Conservation (phyloP, 148 eudicot genomes). For the Simmondsia chinensis region DNA sequence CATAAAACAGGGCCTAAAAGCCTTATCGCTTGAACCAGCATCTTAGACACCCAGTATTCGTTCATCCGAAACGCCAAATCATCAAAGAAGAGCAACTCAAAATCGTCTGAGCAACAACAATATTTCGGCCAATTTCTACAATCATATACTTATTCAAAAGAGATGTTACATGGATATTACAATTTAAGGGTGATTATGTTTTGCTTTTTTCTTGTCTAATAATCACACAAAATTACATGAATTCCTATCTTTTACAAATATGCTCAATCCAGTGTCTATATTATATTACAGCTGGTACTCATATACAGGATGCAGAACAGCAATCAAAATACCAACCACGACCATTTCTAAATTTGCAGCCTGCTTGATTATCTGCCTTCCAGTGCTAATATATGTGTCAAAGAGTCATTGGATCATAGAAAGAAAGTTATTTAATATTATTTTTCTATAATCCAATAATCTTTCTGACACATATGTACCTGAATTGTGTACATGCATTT, state of each 20-base stretch:
- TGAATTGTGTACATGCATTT: no score
- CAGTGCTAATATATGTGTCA: no score
- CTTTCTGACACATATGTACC: no score
- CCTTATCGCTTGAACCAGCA: no score
- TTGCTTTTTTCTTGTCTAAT: constrained; percentile 9
- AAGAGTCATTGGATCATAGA: no score
- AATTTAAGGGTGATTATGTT: not conserved
- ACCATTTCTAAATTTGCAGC: constrained; percentile 4
- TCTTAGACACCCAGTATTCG: no score
- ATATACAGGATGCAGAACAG: constrained; percentile 23
- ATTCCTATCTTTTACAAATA: constrained; percentile 33
- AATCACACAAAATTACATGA: constrained; percentile 35
- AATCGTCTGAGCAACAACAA: not conserved
- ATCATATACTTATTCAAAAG: constrained; percentile 8
- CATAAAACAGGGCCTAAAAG: no score
- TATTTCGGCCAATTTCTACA: not conserved
- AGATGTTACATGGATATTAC: constrained; percentile 19
- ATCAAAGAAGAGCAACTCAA: not conserved
- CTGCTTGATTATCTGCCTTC: constrained; percentile 11
- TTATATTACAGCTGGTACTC: constrained; percentile 30
- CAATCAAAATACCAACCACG: constrained; percentile 20
- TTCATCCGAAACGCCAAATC: not conserved
- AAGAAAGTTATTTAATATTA: no score
- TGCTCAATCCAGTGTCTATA: constrained; percentile 21
- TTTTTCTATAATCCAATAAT: no score